Evolutionary conservation across 2,329 filamentous ascomycete genomes (phyloP), one percentile per base, ranked within the genome.

Genomic region (Fonsecaea erecta): DNA sequence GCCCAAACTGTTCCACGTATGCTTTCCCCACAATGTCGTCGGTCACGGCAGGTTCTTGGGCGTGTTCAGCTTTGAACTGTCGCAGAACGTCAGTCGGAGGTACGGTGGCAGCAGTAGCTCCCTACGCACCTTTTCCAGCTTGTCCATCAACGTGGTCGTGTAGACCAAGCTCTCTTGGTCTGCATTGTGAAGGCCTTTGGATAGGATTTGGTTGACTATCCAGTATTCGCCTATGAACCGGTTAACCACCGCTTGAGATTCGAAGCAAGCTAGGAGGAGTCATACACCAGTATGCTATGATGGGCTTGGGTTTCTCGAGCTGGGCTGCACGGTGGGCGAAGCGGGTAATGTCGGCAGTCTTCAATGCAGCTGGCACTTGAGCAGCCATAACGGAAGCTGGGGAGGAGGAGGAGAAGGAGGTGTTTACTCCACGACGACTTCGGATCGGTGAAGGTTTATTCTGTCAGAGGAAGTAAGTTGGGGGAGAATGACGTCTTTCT

Each of bases 221-320:
- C 92, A 95, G 78, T 95, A 97, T 74, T 96, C 90, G 77, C 91
- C 92, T 95, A 66, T 11, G 60, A 65, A 60, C 62, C 43, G 67
- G 72, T 69, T 71, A 71, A 65, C 61, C 75, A 24, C 72, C 68
- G 63, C 53, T 65, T 26, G 21, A 46, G 43, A 48, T 52, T 51
- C 34, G 40, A 65, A 24, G 1, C 56, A 35, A 32, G 46, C 12
- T 12, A 37, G 18, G 7, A 26, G n/a, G 85, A 8, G 3, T 8
- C 90, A 75, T 85, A 96, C 94, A 95, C 93, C 94, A 98, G 78
- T 98, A 99, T 68, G 93, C 85, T 71, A 98, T 86, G 65, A 95
- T 91, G 8, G 95, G 95, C 78, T 94, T 95, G 74, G 88, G 86
- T 65, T 85, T 85, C 76, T 94, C 90, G 55, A 99, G 86, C 81